phyloP scores from a whole-genome alignment of 805 yeast species.

The Novakomyces olei region DNA sequence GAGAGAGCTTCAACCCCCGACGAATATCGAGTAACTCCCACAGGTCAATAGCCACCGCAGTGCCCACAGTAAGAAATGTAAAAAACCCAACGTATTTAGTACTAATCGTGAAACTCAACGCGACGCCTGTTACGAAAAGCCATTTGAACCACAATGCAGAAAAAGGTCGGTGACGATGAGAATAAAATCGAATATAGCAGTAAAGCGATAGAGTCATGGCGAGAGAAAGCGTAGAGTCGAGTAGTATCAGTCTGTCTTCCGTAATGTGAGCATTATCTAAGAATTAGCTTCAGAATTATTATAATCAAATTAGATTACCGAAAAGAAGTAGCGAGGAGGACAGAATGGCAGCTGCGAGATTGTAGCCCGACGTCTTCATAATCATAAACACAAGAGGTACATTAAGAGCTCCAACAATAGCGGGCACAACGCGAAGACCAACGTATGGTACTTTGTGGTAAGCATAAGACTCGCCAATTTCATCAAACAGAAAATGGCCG shows the following conservation, averaged over 20 bases:
- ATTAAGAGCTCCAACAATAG: slow-evolving; percentile 58
- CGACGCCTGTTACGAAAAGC: slow-evolving; percentile 63
- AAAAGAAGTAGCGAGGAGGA: slow-evolving; percentile 56
- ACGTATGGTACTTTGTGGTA: slow-evolving; percentile 67
- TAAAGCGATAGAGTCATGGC: slow-evolving; percentile 65
- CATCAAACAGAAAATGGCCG: slow-evolving; percentile 81
- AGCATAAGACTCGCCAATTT: slow-evolving; percentile 64
- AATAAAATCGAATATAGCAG: slow-evolving; percentile 57
- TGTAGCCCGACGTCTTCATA: slow-evolving; percentile 63
- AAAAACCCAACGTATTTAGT: slow-evolving; percentile 92
- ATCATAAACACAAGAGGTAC: slow-evolving; percentile 70
- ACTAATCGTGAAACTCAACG: slow-evolving; percentile 76
- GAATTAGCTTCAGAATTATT: neutral
- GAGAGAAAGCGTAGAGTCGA: slow-evolving; percentile 73
- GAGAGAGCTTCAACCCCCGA: slow-evolving; percentile 31
- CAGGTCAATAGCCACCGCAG: slow-evolving; percentile 63
- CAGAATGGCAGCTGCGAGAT: slow-evolving; percentile 55
- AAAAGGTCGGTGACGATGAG: slow-evolving; percentile 46
- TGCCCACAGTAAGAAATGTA: slow-evolving; percentile 71
- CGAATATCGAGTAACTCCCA: slow-evolving; percentile 67
- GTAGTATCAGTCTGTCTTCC: slow-evolving; percentile 71
- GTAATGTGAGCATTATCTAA: slow-evolving; percentile 78
- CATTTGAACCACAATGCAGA: slow-evolving; percentile 63
- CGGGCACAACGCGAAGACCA: slow-evolving; percentile 59
- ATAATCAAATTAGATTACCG: no score